Conservation (phyloP, 768 basidiomycete species). For the Tulasnella sp. region DNA sequence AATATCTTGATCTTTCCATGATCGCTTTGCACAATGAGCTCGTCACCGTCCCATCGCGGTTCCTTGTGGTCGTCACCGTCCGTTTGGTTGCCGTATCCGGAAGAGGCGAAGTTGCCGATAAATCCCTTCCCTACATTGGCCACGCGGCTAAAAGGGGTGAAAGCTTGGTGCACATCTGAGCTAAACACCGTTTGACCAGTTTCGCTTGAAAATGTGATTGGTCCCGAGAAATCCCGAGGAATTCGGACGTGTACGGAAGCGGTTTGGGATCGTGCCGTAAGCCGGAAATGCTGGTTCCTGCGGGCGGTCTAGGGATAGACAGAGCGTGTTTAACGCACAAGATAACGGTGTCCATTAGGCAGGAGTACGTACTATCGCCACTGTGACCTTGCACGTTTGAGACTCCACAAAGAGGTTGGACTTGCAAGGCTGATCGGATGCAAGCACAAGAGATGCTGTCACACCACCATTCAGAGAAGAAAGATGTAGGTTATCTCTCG, state of each 20-base stretch:
- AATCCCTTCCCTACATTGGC: conserved; percentile 10
- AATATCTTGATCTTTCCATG: conserved; percentile 9
- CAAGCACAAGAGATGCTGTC: conserved; percentile 4
- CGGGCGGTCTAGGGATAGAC: conserved; percentile 15
- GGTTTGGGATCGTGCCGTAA: conserved; percentile 25
- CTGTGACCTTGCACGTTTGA: not conserved
- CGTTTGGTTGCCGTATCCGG: conserved; percentile 4
- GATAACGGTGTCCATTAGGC: not conserved
- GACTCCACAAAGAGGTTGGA: conserved; percentile 1
- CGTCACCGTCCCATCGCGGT: conserved; percentile 21
- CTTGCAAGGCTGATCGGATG: conserved; percentile 10
- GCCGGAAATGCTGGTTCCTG: conserved; percentile 24
- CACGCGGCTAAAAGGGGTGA: conserved; percentile 19
- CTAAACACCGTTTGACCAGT: conserved; percentile 28
- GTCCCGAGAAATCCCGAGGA: conserved; percentile 28
- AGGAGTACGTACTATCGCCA: not conserved
- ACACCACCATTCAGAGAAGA: conserved; percentile 18
- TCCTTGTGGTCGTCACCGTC: not conserved
- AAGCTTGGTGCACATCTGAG: not conserved
- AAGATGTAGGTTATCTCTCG: conserved; percentile 21
- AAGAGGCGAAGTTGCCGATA: conserved; percentile 16
- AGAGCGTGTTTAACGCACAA: not conserved
- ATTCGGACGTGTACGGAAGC: conserved; percentile 25
- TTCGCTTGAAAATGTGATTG: conserved; percentile 24
- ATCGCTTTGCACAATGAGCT: conserved; percentile 14